Percentiles rank a stretch among this genome's conserved stretches.
These are phyloP conservation scores for Curvularia lunata DNA, from an alignment of 2,329 filamentous ascomycete species.

Conservation along the genomic window DNA sequence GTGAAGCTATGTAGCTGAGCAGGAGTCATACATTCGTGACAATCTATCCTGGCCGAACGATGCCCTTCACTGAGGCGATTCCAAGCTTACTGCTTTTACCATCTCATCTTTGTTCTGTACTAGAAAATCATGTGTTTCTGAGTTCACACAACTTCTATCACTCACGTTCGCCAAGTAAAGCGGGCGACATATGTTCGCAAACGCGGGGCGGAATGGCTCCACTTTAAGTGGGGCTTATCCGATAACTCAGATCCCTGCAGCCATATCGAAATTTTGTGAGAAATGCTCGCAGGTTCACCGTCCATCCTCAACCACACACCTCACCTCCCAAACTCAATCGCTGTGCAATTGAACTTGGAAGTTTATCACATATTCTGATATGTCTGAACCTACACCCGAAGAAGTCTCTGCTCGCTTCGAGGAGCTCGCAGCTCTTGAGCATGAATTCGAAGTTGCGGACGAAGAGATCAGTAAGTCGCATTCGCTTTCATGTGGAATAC, in stretches of 20 bases:
- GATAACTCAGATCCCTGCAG: slow-evolving; percentile 17
- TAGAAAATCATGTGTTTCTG: no score
- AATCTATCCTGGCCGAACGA: not conserved
- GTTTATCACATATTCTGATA: slow-evolving; percentile 16
- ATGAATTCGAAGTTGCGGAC: slow-evolving; percentile 83
- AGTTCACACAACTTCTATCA: not conserved
- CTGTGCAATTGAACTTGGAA: not conserved
- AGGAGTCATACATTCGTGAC: not conserved
- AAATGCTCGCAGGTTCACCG: slow-evolving; percentile 14
- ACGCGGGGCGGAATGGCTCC: slow-evolving; percentile 20
- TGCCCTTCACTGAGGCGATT: no score
- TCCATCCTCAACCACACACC: slow-evolving; percentile 1
- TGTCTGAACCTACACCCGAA: slow-evolving; percentile 31
- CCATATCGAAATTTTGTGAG: slow-evolving; percentile 23
- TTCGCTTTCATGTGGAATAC: not conserved
- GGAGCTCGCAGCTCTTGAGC: slow-evolving; percentile 79
- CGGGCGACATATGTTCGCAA: not conserved
- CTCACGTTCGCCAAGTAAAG: not conserved
- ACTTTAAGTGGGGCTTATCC: slow-evolving; percentile 15
- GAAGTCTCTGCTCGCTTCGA: slow-evolving; percentile 62
- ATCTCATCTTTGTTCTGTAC: no score
- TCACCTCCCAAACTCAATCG: not conserved
- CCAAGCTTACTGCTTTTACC: no score
- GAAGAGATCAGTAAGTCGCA: slow-evolving; percentile 72
- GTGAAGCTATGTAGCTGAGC: not conserved